Base-by-base conservation (phyloP, 169 alveolate genomes). In the Neospora caninum region DNA sequence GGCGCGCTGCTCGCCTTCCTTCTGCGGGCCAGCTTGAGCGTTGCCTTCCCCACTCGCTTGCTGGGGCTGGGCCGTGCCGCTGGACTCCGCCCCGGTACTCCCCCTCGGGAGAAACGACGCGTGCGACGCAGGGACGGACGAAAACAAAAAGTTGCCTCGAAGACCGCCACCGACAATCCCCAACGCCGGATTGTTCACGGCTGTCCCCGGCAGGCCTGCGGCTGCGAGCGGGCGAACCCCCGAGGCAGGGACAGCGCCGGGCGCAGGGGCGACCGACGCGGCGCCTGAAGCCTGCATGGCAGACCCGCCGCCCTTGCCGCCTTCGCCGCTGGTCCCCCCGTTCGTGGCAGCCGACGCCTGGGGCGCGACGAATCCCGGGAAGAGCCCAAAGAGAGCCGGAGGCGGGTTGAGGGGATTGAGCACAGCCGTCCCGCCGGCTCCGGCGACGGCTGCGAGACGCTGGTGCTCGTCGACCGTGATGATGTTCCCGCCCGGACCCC, bases 361-460 rank as follows among this genome's bases (percentile, higher is more conserved):
- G 34, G 73, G 34, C 34, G 73, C 73, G 34, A 64, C 73, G n/a
- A 64, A 64, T 9, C 73, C 73, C n/a, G 73, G 73, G 20, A 64
- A 64, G 34, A 64, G 73, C n/a, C 73, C 73, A 22, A 64, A 64
- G 20, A 64, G n/a, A 4, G 73, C 73, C n/a, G 73, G 73, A 9
- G 73, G 20, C 73, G 73, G 73, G 20, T 64, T 64, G n/a, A 64
- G 31, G 73, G 73, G 73, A 29, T 64, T 64, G 73, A 64, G 16
- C 73, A 64, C 73, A 4, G 73, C 73, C 73, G 34, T 29, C 16
- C 34, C 73, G 31, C 7, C 20, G 31, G 73, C 73, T 1, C 73
- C 73, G n/a, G 73, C 73, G 7, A 73, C 84, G 25, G 84, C 84
- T 73, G 84, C 45, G 43, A 36, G 84, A 41, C 42, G 43, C 84